phyloP scores from a whole-genome alignment of 768 basidiomycete species.

The Hebeloma cylindrosporum region DNA sequence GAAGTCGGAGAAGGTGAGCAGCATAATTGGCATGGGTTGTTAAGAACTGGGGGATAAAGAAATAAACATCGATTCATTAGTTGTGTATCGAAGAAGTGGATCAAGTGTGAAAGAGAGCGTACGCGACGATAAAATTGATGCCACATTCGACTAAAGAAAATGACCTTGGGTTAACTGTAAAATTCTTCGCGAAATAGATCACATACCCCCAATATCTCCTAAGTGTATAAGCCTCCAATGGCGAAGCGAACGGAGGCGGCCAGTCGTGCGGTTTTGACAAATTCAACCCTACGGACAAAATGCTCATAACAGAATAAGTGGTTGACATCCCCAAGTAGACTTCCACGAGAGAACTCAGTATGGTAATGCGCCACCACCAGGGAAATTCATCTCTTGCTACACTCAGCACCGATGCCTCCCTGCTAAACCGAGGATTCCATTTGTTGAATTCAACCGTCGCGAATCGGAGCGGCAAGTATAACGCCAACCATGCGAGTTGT shows the following conservation, averaged over 20 bases:
- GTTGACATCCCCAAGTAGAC: neutral
- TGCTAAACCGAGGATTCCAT: neutral
- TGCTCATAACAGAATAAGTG: neutral
- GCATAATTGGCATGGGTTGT: neutral
- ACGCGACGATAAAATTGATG: too few species aligned
- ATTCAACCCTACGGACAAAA: neutral
- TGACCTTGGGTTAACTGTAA: too few species aligned
- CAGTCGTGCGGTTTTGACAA: neutral
- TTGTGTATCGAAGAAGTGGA: too few species aligned
- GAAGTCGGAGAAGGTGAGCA: neutral
- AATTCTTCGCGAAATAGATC: too few species aligned
- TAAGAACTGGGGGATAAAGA: too few species aligned
- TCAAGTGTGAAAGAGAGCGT: too few species aligned
- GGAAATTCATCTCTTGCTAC: neutral
- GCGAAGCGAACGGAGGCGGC: neutral
- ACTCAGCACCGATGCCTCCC: neutral
- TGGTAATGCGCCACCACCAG: constrained; percentile 2
- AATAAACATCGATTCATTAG: too few species aligned
- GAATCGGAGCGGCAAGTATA: too few species aligned
- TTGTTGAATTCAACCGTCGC: too few species aligned
- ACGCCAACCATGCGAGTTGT: too few species aligned
- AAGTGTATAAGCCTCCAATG: constrained; percentile 1
- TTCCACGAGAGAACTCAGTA: neutral
- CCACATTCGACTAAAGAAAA: too few species aligned
- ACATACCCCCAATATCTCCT: constrained; percentile 1